Base-by-base conservation (phyloP, 208 protist genomes). In the Wallacemonas sp. region DNA sequence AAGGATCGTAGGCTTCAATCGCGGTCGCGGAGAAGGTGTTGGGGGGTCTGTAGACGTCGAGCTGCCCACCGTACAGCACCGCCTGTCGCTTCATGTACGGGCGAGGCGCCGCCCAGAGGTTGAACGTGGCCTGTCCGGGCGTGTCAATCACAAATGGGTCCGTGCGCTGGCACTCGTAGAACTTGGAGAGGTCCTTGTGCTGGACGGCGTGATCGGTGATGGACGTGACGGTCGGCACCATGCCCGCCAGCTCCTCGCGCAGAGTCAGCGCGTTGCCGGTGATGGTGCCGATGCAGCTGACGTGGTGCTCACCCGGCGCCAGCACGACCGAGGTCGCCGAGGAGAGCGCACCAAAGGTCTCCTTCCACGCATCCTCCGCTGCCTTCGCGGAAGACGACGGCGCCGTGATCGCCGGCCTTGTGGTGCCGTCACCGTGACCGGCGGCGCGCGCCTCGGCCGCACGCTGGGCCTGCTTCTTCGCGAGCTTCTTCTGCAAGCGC, bases 261-360 rank as follows among this genome's bases (percentile, higher is more conserved):
- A 94, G 72, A 14, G 81, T 63, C 23, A 91, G 46, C 32, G 52
- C 57, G 49, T 92, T 94, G n/a, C 85, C 83, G 0, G 73, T 63
- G n/a, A 67, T 54, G n/a, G 76, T 57, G 33, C 88, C 88, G 26
- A 94, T 72, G 67, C 85, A 94, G 76, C 88, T 92, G 20, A 94
- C 77, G 46, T 90, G 81, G 70, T 82, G 83, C 41, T 94, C 88
- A 7, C 83, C 83, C 5, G 88, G 83, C 42, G 76, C 74, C n/a
- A 94, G 77, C 39, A 57, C 70, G 22, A 93, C 69, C 28, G 55
- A 65, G 12, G 78, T 65, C 12, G 83, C 52, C 2, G 79, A 82
- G 33, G 52, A 41, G 46, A 91, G 57, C 22, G 72, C 70, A 16
- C 72, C 55, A 2, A 86, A 57, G 31, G 70, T 74, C 18, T 62